Conservation (phyloP, 768 basidiomycete species). For the Crucibulum laeve region DNA sequence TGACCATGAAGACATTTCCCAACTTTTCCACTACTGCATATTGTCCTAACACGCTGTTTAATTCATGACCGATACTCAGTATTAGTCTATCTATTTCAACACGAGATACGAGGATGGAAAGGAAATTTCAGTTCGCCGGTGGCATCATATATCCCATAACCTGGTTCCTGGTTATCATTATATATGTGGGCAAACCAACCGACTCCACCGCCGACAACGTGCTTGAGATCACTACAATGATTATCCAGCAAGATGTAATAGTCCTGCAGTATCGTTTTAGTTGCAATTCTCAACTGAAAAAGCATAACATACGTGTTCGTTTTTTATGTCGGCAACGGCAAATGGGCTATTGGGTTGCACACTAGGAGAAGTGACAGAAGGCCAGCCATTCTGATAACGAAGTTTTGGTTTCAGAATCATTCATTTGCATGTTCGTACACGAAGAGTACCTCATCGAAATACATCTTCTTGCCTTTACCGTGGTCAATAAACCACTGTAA, state of each 20-base stretch:
- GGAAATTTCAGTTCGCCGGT: slow-evolving; percentile 41
- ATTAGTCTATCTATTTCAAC: slow-evolving; percentile 18
- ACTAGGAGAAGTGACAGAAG: slow-evolving; percentile 44
- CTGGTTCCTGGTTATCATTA: slow-evolving; percentile 46
- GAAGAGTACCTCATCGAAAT: slow-evolving; percentile 46
- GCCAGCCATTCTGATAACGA: slow-evolving; percentile 55
- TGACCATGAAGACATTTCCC: not conserved
- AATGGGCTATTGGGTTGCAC: slow-evolving; percentile 50
- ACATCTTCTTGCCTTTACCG: slow-evolving; percentile 60
- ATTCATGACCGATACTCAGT: too few species aligned
- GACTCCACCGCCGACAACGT: slow-evolving; percentile 43
- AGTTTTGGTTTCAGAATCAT: not conserved
- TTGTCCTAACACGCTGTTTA: too few species aligned
- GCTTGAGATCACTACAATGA: slow-evolving; percentile 49
- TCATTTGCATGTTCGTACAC: not conserved
- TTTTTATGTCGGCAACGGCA: slow-evolving; percentile 44
- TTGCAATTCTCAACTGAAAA: not conserved
- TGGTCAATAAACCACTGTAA: slow-evolving; percentile 52
- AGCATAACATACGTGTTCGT: slow-evolving; percentile 35
- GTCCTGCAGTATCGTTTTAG: slow-evolving; percentile 21
- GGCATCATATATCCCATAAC: slow-evolving; percentile 52
- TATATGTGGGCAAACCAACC: slow-evolving; percentile 71
- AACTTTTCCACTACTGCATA: not conserved
- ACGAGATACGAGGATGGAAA: slow-evolving; percentile 48
- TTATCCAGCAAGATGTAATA: slow-evolving; percentile 51